Evolutionary conservation across 2,329 filamentous ascomycete species (phyloP).

Genomic region (Fusarium aywerte): DNA sequence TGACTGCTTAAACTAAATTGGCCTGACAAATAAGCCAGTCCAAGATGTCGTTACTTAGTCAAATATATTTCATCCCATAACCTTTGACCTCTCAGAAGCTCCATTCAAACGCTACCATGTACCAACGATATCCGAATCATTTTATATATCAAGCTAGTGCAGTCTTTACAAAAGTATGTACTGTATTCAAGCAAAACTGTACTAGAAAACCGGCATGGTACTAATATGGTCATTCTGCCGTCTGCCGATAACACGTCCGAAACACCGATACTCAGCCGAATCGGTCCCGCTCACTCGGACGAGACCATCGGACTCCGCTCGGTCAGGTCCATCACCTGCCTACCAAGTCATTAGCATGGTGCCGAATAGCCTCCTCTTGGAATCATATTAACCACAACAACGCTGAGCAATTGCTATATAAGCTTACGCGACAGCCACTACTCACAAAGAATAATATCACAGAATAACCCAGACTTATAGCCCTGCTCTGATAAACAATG

Average conservation of each 20-base stretch:
- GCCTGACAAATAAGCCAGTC: too few species aligned
- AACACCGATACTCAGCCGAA: not conserved
- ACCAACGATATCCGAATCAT: too few species aligned
- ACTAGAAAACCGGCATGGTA: not conserved
- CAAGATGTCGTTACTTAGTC: too few species aligned
- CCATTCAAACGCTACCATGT: too few species aligned
- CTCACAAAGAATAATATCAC: fast-evolving
- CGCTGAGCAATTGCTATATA: not conserved
- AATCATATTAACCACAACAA: not conserved
- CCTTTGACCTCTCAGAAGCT: too few species aligned
- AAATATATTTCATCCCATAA: too few species aligned
- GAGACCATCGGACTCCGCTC: slow-evolving; percentile 7
- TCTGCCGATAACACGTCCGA: slow-evolving; percentile 1
- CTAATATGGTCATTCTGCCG: not conserved
- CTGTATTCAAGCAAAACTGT: fast-evolving
- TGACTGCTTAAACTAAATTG: too few species aligned
- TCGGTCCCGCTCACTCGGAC: slow-evolving; percentile 24
- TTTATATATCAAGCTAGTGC: not conserved
- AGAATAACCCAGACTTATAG: not conserved
- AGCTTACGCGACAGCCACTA: not conserved
- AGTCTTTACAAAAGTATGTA: not conserved
- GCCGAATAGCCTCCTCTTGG: not conserved
- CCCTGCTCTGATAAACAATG: fast-evolving
- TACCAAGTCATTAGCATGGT: not conserved
- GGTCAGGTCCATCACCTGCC: not conserved